Evolutionary conservation across 495 filamentous ascomycete genomes (phyloP).

Genomic region (Penicillium steckii): DNA sequence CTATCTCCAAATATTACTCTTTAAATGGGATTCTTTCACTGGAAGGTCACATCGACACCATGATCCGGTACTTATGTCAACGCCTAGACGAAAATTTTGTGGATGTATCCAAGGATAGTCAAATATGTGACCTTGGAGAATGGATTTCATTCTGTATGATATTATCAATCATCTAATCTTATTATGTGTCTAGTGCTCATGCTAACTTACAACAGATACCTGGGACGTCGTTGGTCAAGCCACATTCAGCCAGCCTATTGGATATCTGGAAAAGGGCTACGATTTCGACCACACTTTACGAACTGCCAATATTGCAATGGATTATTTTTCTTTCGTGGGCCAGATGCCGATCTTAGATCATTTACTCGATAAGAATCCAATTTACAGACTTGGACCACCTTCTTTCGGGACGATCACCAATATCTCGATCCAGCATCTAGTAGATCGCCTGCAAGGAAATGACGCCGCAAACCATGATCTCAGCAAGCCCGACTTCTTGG

Average conservation of each 20-base stretch:
- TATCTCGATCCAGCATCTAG: slow-evolving; percentile 24
- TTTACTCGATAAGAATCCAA: slow-evolving; percentile 58
- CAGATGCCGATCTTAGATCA: slow-evolving; percentile 65
- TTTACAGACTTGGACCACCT: slow-evolving; percentile 23
- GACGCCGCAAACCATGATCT: slow-evolving; percentile 17
- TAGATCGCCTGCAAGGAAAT: slow-evolving; percentile 17
- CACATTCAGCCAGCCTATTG: slow-evolving; percentile 35
- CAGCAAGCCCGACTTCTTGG: slow-evolving; percentile 26
- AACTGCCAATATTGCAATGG: slow-evolving; percentile 15
- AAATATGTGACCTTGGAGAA: slow-evolving; percentile 27
- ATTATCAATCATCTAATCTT: background rate
- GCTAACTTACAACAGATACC: slow-evolving; percentile 19
- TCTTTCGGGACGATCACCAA: slow-evolving; percentile 21
- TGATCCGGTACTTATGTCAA: slow-evolving; percentile 29
- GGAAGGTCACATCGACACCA: slow-evolving; percentile 32
- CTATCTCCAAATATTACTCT: slow-evolving; percentile 37
- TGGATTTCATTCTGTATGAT: slow-evolving; percentile 32
- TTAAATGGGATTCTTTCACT: slow-evolving; percentile 25
- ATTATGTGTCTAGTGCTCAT: background rate
- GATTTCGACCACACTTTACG: slow-evolving; percentile 28
- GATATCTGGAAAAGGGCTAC: slow-evolving; percentile 35
- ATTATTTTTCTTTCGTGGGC: slow-evolving; percentile 35
- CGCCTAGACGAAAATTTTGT: slow-evolving; percentile 34
- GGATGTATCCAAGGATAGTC: slow-evolving; percentile 9
- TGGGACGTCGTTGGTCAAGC: slow-evolving; percentile 35